phyloP scores from a whole-genome alignment of 768 basidiomycete genomes.

The Leccinum subgranulosum region DNA sequence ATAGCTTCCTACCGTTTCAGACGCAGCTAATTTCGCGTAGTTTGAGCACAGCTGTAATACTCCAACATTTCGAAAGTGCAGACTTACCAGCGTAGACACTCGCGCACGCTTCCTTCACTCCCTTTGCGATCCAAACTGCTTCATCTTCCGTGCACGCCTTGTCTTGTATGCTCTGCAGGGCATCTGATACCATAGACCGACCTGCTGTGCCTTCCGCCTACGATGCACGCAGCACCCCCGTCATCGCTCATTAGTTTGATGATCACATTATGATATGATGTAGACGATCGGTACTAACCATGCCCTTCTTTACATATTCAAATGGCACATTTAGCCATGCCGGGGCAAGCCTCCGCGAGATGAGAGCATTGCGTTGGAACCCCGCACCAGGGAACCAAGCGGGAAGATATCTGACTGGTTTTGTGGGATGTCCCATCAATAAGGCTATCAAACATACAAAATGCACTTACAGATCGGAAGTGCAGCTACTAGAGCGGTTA shows the following conservation, averaged over 20 bases:
- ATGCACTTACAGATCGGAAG: constrained; percentile 18
- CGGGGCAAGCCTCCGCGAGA: constrained; percentile 2
- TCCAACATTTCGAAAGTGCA: background rate
- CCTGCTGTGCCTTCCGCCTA: constrained; percentile 21
- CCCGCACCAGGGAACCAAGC: constrained; percentile 22
- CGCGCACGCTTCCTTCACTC: constrained; percentile 24
- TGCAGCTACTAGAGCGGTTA: constrained; percentile 10
- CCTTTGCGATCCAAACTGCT: constrained; percentile 11
- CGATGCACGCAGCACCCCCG: background rate
- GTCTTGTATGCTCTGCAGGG: constrained; percentile 12
- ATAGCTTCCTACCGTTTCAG: constrained; percentile 20
- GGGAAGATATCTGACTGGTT: constrained; percentile 17
- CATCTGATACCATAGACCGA: constrained; percentile 25
- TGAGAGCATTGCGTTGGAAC: constrained; percentile 16
- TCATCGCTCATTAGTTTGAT: background rate
- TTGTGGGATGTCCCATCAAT: background rate
- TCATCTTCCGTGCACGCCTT: constrained; percentile 6
- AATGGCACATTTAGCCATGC: constrained; percentile 21
- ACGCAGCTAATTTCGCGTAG: constrained; percentile 14
- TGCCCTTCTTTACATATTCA: constrained; percentile 17
- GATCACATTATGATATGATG: background rate
- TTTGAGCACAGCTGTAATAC: constrained; percentile 5
- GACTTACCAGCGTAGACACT: constrained; percentile 17
- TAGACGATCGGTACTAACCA: constrained; percentile 15
- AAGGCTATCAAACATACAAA: background rate